Evolutionary conservation across 129 eudicot genomes (phyloP).

Genomic region (Lactuca saligna): DNA sequence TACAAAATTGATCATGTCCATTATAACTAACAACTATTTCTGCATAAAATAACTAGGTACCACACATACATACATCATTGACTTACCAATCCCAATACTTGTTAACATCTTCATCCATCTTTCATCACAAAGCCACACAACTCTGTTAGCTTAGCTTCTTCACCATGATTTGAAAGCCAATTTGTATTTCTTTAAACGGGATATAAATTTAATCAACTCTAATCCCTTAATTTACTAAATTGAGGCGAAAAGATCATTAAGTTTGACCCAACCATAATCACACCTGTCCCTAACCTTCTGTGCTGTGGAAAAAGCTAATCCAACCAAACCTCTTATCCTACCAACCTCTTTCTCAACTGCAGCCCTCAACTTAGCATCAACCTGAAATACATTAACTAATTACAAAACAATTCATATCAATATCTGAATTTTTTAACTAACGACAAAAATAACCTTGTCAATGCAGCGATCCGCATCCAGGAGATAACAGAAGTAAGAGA

Average conservation of each 20-base stretch:
- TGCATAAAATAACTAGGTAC: not conserved
- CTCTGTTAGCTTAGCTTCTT: not conserved
- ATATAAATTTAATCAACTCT: not conserved
- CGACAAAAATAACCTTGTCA: constrained; percentile 56
- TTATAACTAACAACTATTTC: not conserved
- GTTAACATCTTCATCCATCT: not conserved
- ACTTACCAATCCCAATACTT: not conserved
- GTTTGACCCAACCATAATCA: constrained; percentile 93
- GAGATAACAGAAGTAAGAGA: constrained; percentile 77
- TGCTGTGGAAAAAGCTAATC: constrained; percentile 55
- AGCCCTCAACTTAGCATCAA: constrained; percentile 53
- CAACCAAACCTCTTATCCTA: constrained; percentile 61
- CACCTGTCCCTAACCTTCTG: constrained; percentile 79
- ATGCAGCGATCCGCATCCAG: constrained; percentile 74
- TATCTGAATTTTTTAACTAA: not conserved
- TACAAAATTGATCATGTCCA: not conserved
- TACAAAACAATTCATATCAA: not conserved
- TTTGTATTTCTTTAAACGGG: not conserved
- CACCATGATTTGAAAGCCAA: constrained; percentile 15
- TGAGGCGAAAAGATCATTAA: constrained; percentile 55
- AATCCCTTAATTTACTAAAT: constrained; percentile 22
- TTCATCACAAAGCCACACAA: constrained; percentile 3
- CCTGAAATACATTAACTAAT: constrained; percentile 37
- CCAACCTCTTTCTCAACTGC: constrained; percentile 65
- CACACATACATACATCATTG: not conserved